Evolutionary conservation across 805 yeast genomes (phyloP).

Genomic region (Cyberlindnera japonica): DNA sequence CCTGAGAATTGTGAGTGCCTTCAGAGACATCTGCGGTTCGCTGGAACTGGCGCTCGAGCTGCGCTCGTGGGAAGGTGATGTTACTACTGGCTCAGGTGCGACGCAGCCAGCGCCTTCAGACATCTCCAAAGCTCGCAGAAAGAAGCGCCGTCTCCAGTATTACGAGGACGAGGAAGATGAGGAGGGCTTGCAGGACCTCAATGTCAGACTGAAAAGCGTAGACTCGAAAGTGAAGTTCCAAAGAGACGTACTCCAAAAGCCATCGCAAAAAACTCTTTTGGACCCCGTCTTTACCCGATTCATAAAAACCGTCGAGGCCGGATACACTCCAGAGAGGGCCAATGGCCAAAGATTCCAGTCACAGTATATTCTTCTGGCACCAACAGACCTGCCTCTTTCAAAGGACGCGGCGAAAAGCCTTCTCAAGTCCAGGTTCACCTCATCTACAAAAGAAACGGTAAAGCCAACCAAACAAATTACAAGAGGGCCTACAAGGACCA

Average conservation of each 20-base stretch:
- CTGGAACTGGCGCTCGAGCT: background rate
- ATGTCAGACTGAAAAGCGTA: slow-evolving; percentile 15
- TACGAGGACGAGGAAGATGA: slow-evolving; percentile 34
- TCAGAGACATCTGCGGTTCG: background rate
- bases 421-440: slow-evolving; percentile 4
- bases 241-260: slow-evolving; percentile 2
- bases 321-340: slow-evolving; percentile 1
- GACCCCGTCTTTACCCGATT: slow-evolving; percentile 17
- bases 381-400: slow-evolving; percentile 4
- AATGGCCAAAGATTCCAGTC: slow-evolving; percentile 1
- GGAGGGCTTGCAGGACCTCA: slow-evolving; percentile 1
- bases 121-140: background rate
- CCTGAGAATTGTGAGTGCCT: slow-evolving; percentile 1
- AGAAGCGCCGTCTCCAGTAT: slow-evolving; percentile 26
- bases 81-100: background rate
- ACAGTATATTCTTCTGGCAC: slow-evolving; percentile 3
- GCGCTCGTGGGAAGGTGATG: background rate
- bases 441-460: background rate
- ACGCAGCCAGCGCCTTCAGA: no score
- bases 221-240: slow-evolving; percentile 21
- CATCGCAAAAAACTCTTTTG: background rate
- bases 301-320: slow-evolving; percentile 1
- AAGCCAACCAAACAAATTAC: background rate
- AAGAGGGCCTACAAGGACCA: slow-evolving; percentile 6
- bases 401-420: slow-evolving; percentile 10